phyloP scores from a whole-genome alignment of 1,284 basidiomycete species.

The Omphalotus olearius region DNA sequence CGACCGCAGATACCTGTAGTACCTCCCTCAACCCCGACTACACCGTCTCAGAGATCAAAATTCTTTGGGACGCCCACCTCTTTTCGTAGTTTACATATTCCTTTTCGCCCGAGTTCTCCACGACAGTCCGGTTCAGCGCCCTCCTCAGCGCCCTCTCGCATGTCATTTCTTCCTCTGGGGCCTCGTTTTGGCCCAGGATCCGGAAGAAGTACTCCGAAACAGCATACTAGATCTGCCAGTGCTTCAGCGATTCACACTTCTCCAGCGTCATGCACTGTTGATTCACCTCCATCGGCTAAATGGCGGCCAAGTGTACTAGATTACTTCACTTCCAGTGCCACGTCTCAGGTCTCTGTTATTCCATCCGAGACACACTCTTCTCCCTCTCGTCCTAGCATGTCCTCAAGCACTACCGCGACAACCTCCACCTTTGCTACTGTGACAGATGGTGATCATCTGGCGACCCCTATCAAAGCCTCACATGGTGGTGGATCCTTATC shows the following conservation, averaged over 20 bases:
- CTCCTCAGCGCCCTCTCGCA: slow-evolving; percentile 31
- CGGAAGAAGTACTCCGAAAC: slow-evolving; percentile 23
- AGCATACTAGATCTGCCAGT: slow-evolving; percentile 44
- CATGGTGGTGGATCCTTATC: slow-evolving; percentile 32
- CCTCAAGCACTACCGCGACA: slow-evolving; percentile 38
- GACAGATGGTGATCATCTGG: slow-evolving; percentile 33
- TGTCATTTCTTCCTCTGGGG: slow-evolving; percentile 40
- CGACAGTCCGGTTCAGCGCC: slow-evolving; percentile 28
- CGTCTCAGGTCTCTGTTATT: slow-evolving; percentile 31
- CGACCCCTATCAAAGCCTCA: slow-evolving; percentile 41
- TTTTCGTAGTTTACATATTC: slow-evolving; percentile 50
- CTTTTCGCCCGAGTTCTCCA: slow-evolving; percentile 42
- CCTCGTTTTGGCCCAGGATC: slow-evolving; percentile 31
- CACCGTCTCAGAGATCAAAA: slow-evolving; percentile 31
- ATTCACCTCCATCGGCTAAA: slow-evolving; percentile 28
- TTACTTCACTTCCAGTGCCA: slow-evolving; percentile 46
- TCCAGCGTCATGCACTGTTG: slow-evolving; percentile 20
- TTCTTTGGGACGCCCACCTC: slow-evolving; percentile 44
- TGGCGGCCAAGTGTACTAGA: slow-evolving; percentile 61
- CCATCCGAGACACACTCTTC: slow-evolving; percentile 37
- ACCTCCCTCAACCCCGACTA: slow-evolving; percentile 34
- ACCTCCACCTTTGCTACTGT: slow-evolving; percentile 38
- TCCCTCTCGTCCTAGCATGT: slow-evolving; percentile 62
- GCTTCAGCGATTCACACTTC: slow-evolving; percentile 29
- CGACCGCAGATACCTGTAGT: slow-evolving; percentile 23